Base-by-base conservation (phyloP, 1,284 basidiomycete genomes). In the Earliella scabrosa region DNA sequence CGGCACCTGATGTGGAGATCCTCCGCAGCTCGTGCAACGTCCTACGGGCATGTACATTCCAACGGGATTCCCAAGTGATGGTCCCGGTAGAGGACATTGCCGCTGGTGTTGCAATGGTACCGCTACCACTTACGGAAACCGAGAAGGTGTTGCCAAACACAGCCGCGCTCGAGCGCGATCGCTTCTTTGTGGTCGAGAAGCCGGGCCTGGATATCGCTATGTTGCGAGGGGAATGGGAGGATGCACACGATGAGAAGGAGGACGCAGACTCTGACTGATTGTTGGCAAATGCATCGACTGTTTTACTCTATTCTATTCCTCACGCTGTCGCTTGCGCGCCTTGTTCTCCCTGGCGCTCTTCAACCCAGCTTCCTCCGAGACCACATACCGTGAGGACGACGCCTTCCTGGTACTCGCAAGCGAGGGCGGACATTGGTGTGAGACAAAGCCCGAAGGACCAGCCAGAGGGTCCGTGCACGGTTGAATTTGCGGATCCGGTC, bases 141-240 rank as follows among this genome's bases (percentile, higher is more conserved):
- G 34, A 47, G 35, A 16, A 14, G 13, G 6, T 3, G 4, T 7
- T n/a, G 2, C 21, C 34, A 5, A 13, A 34, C 11, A 3, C 31
- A 2, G 32, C 18, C 4, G 11, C 21, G 27, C n/a, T 35, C 9
- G 32, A 47, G 14, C 13, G 9, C 9, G n/a, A 18, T 2, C 45
- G 45, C 2, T 47, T 38, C 35, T 47, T 47, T 27, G 45, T 47
- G 4, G 45, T 47, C 14, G 45, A 47, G n/a, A 47, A 47, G 35
- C 45, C 45, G 2, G 45, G 45, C 14, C 35, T 47, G 2, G 45
- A 20, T 2, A 34, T 47, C 4, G 29, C 34, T 6, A 34, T 8
- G 23, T n/a, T 47, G 23, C 21, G 18, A 2, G 45, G 45, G 11
- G 34, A 47, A 23, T 6, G 13, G 34, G 34, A 21, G 32, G 45